Evolutionary conservation across 768 basidiomycete genomes (phyloP), one percentile per base, ranked within the genome.

Genomic region (Fistulinella prunicolor): DNA sequence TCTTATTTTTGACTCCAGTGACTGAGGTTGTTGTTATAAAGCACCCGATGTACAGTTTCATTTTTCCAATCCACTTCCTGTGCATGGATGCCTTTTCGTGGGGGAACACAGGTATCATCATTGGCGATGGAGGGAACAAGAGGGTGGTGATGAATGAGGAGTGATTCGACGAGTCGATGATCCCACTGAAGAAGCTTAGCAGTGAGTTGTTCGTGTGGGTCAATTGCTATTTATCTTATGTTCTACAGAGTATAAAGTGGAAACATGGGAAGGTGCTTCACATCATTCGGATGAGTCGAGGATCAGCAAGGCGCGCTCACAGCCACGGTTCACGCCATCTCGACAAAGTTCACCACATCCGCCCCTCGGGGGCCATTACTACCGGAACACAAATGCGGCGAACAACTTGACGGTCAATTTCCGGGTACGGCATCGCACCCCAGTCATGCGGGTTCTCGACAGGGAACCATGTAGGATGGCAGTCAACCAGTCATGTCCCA

Each of bases 71-170:
- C 17, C 96, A 97, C 0, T 95, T 94, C 82, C 96, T 94, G 94
- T 90, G 89, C 59, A 94, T 95, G 93, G 94, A 95, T 62, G 94
- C 95, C 66, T 96, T 95, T 70, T 85, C 86, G 64, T 95, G 91
- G 90, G 89, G 91, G 74, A 91, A 88, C 63, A 92, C 90, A 16
- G 90, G 94, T 75, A 75, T 94, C 26, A 92, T 95, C 52, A 85
- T 95, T 49, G 93, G 92, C 36, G 93, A 95, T 68, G 94, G 94
- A 49, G 87, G 84, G 62, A 89, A 89, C 57, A 96, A 96, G 81
- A 96, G 93, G 70, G 82, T 97, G 37, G 73, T 95, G 49, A 83
- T 90, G 61, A 91, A 89, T 43, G 94, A 97, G 29, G 94, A 98
- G 69, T 91, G 88, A 62, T 98, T 94, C 66, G 89, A 95, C 57